Percentiles rank a stretch among this genome's conserved stretches.
Evolutionary conservation across 331 rosid genomes (phyloP).

Genomic region (Dryas integrifolia): DNA sequence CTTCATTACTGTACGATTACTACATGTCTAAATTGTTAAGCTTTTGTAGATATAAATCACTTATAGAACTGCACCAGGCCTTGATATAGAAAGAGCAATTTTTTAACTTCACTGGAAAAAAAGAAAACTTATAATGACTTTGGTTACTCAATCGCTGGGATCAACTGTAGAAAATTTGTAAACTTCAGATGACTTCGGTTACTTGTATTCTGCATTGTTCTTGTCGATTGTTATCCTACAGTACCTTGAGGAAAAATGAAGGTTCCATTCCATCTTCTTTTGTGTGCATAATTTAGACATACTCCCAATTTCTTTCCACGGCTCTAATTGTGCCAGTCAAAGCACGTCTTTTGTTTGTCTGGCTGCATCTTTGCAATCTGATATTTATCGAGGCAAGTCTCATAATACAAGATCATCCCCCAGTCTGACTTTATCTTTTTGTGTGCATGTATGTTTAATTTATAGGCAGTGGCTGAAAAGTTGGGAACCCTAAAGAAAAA

Average conservation of each 20-base stretch:
- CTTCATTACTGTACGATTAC: neutral
- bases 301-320: neutral
- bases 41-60: neutral
- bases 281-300: neutral
- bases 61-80: no score
- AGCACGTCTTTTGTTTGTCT: neutral
- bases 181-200: conserved; percentile 6
- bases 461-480: conserved; percentile 73
- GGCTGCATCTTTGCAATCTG: neutral
- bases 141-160: neutral
- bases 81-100: neutral
- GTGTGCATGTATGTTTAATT: conserved; percentile 8
- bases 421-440: neutral
- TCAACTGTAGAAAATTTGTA: neutral
- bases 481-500: conserved; percentile 54
- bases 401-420: neutral
- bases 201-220: neutral
- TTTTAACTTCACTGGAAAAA: neutral
- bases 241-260: neutral
- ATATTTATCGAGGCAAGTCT: neutral
- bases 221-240: neutral
- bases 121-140: neutral
- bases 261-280: neutral
- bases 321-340: conserved; percentile 7
- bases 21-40: neutral